A percentile compares a stretch with the other conserved stretches of the same genome.
Evolutionary conservation across 106 monocot genomes (phyloP).

Genomic region (Vanilla planifolia): DNA sequence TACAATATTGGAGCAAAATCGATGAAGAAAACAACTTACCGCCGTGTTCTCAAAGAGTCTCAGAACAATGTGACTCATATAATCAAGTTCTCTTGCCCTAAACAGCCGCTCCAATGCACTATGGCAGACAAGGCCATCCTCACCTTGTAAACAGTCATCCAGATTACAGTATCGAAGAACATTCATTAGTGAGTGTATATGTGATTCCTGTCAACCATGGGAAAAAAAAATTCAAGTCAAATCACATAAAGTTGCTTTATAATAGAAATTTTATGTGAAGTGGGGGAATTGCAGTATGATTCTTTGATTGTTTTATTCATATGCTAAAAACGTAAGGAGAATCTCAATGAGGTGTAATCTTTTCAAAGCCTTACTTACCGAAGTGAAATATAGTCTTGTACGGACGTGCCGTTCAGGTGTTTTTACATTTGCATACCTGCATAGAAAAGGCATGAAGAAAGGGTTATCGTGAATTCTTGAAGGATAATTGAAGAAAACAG

Average conservation of each 20-base stretch:
- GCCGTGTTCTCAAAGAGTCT: conserved; percentile 98
- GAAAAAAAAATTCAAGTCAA: neutral
- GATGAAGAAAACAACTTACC: conserved; percentile 27
- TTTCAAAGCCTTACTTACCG: conserved; percentile 47
- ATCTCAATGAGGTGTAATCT: too few relatives aligned
- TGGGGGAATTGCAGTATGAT: too few relatives aligned
- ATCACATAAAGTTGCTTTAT: too few relatives aligned
- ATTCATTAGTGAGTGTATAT: conserved; percentile 98
- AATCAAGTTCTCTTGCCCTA: conserved; percentile 89
- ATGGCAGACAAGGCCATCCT: conserved; percentile 75
- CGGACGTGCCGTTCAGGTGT: conserved; percentile 96
- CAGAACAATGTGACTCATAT: conserved; percentile 96
- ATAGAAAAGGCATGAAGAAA: conserved; percentile 7
- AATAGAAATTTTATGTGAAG: too few relatives aligned
- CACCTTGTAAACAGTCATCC: conserved; percentile 83
- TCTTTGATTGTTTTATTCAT: too few relatives aligned
- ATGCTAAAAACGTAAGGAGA: too few relatives aligned
- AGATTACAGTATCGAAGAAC: conserved; percentile 92
- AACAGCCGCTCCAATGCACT: conserved; percentile 65
- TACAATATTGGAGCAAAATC: too few relatives aligned
- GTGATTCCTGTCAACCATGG: conserved; percentile 67
- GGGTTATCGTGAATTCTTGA: neutral
- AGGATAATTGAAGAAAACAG: neutral
- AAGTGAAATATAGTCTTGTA: conserved; percentile 97
- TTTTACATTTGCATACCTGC: conserved; percentile 98